phyloP scores from a whole-genome alignment of 495 filamentous ascomycete species.

The Podospora appendiculata region DNA sequence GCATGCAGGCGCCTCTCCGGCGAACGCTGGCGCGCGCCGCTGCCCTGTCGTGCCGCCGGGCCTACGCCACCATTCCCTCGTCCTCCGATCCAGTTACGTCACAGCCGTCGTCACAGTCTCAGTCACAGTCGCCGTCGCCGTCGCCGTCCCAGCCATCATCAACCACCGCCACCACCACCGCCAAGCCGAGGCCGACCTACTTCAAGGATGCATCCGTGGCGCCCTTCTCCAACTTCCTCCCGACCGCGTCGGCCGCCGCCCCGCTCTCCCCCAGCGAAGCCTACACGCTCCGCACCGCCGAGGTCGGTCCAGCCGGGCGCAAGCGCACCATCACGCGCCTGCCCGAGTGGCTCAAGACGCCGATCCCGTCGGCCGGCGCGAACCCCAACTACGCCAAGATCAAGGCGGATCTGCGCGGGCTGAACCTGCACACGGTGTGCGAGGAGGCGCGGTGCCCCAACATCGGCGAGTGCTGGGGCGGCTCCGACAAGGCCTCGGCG shows the following conservation, averaged over 20 bases:
- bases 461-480: slow-evolving; percentile 97
- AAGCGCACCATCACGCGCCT: slow-evolving; percentile 83
- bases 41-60: slow-evolving; percentile 9
- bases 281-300: slow-evolving; percentile 64
- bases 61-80: slow-evolving; percentile 25
- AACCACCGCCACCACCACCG: slow-evolving; percentile 5
- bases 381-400: slow-evolving; percentile 82
- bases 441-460: slow-evolving; percentile 97
- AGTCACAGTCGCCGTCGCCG: not conserved
- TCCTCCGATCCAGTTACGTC: slow-evolving; percentile 7
- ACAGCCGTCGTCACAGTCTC: not conserved
- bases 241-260: slow-evolving; percentile 25
- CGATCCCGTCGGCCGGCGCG: slow-evolving; percentile 66
- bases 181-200: slow-evolving; percentile 46
- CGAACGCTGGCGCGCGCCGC: slow-evolving; percentile 19
- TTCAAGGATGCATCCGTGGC: slow-evolving; percentile 84
- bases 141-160: not conserved
- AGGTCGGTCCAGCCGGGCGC: slow-evolving; percentile 75
- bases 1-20: slow-evolving; percentile 25
- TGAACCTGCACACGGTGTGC: slow-evolving; percentile 91
- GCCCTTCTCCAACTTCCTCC: slow-evolving; percentile 77
- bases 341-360: slow-evolving; percentile 92
- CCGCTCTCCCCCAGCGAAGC: slow-evolving; percentile 46
- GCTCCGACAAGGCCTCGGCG: slow-evolving; percentile 74
- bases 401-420: slow-evolving; percentile 82